Evolutionary conservation across 2,329 filamentous ascomycete species (phyloP), one percentile per base, ranked within the genome.

Genomic region (Gaeumannomyces tritici): DNA sequence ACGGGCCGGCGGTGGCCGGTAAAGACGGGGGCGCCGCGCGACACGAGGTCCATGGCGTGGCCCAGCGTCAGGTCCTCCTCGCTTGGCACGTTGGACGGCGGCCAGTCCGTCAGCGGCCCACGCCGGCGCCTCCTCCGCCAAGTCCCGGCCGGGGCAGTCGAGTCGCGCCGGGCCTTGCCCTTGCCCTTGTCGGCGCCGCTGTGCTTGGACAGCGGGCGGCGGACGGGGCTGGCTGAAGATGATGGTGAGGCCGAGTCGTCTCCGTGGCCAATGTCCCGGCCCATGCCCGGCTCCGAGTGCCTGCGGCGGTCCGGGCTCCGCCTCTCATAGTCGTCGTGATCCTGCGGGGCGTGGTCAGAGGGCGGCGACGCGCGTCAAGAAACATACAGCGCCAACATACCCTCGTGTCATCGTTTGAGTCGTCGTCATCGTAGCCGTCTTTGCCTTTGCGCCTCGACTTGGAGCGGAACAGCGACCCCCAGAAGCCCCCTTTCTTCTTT

Each of bases 241-340:
- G 33, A 21, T 8, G 24, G 35, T 27, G 35, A 51, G 35, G 35
- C n/a, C 15, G 33, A 42, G 85, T 88, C 27, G 95, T 97, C 69
- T 92, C 87, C 1, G 93, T 91, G 4, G 90, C 90, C 0, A 87
- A 86, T 59, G 89, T 87, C 47, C 73, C 78, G 7, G 89, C 88
- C 73, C 96, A 96, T 77, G 80, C 87, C 57, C 83, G 82, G 57
- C 42, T n/a, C 42, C 42, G 42, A 51, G 42, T 51, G 42, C 42
- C 42, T 51, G 72, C 91, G 55, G 91, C 91, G 3, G 1, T 56
- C 24, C 55, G 55, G 55, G 12, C 55, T 56, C 55, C 24, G 55
- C 12, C 55, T 21, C 1, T 24, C 59, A 24, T 54, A 18, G 24
- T 33, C 27, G 28, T 27, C 18, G 12, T 33, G 31, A 9, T 31